Evolutionary conservation across 257 asterid genomes (phyloP).

Genomic region (Craterostigma plantagineum): DNA sequence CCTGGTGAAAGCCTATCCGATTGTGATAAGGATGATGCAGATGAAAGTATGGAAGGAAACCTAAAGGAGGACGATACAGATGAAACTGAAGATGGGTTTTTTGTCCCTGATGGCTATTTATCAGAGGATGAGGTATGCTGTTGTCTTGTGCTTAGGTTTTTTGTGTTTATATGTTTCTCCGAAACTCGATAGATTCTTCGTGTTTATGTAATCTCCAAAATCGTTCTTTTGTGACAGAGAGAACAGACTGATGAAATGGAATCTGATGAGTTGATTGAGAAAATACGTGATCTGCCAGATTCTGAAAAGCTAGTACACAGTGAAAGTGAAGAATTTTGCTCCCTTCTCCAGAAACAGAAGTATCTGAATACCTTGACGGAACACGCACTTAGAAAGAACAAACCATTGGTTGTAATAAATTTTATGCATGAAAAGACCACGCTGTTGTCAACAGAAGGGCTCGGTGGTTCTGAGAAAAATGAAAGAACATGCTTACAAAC

Average conservation of each 20-base stretch:
- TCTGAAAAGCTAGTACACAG: slow-evolving; percentile 18
- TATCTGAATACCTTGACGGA: slow-evolving; percentile 54
- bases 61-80: slow-evolving; percentile 35
- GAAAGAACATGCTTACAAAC: slow-evolving; percentile 59
- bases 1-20: slow-evolving; percentile 98
- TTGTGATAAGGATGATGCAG: slow-evolving; percentile 71
- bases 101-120: slow-evolving; percentile 96
- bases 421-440: slow-evolving; percentile 58
- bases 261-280: slow-evolving; percentile 21
- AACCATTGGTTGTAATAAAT: slow-evolving; percentile 58
- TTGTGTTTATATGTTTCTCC: no score
- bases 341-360: slow-evolving; percentile 42
- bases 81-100: slow-evolving; percentile 84
- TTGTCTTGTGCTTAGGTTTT: not conserved
- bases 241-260: slow-evolving; percentile 39
- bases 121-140: slow-evolving; percentile 75
- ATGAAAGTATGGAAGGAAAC: slow-evolving; percentile 35
- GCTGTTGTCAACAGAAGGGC: slow-evolving; percentile 33
- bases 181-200: not conserved
- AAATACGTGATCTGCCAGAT: slow-evolving; percentile 17
- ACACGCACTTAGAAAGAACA: slow-evolving; percentile 69
- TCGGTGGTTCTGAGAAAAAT: slow-evolving; percentile 30
- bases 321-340: slow-evolving; percentile 32
- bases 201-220: slow-evolving; percentile 3
- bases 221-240: slow-evolving; percentile 35